Evolutionary conservation across 2,329 filamentous ascomycete genomes (phyloP), one percentile per base, ranked within the genome.

Genomic region (Knufia fluminis): DNA sequence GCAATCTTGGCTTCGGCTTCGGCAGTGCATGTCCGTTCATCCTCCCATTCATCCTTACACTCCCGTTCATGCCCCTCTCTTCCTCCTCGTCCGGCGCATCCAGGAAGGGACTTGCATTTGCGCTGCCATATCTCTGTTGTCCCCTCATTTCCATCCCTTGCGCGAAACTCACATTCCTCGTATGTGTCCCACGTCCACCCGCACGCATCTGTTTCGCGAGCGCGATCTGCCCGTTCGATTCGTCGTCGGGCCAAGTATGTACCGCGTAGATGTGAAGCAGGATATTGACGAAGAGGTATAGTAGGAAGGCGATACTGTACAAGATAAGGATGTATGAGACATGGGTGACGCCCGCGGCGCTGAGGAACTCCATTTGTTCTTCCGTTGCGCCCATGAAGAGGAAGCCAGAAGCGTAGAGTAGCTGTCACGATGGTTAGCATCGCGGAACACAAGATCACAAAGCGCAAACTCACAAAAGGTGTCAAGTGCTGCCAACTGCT

Each of bases 301-400:
- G 66, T 17, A 98, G 68, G 66, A 94, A 96, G 20, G 91, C 84
- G 46, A 96, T 74, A 60, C 87, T 94, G 74, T 85, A 97, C 8
- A 96, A 72, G 47, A 97, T 90, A 22, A 98, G 76, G 35, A 97
- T 80, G 66, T 97, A 98, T 3, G 90, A 84, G 36, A 97, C 86
- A 62, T 94, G 88, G 22, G 89, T 89, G 60, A 97, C 82, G 52
- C 82, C 76, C 0, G 86, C 84, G 33, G 79, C 72, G 35, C 79
- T 76, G 3, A 97, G 73, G 1, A 96, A 72, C 19, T 74, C 62
- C 86, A 97, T 95, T 68, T 97, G 92, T 69, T 98, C 90, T 65
- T 97, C 92, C 0, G 89, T 97, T 14, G 92, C 91, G 26, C 88
- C 86, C 89, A 97, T 94, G 71, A 98, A 98, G 35, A 98, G 76